Evolutionary conservation across 2,329 filamentous ascomycete species (phyloP), one percentile per base, ranked within the genome.

Genomic region (Fusarium gaditjirri): DNA sequence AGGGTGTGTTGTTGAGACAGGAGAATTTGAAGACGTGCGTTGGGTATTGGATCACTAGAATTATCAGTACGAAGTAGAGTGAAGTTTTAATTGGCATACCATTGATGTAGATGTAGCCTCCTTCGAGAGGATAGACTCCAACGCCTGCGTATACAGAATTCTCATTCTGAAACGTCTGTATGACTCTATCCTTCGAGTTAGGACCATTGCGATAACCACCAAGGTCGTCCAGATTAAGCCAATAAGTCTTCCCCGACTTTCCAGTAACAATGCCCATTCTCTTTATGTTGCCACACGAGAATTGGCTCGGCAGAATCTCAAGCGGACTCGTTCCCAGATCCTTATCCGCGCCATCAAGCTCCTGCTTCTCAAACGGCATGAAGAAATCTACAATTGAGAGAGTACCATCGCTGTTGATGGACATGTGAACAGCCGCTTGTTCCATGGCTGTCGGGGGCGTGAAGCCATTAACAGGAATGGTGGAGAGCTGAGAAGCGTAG

Each of bases 1-100:
- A 82, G 1, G 88, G 85, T 14, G 85, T 82, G 7, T 87, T 87
- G 27, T 80, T 79, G 66, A 83, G 80, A 75, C 86, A 89, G 5
- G 85, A 84, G 75, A 90, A 90, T 70, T 89, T 87, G 82, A 89
- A 90, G 23, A 88, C 86, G 54, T 87, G 83, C 1, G 87, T 87
- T 19, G 85, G 83, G 71, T 86, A 86, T 71, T 86, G 83, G 58
- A 89, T 88, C 9, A 89, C 78, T 76, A 81, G 8, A 31, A 12
- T 12, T 31, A 11, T 31, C 10, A 31, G 29, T 29, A 29, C 29
- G 8, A 3, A 29, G 29, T 29, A 29, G 29, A 29, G 29, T 10
- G 10, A 29, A 3, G 29, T 29, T 29, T 29, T 29, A 7, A 10
- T 29, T 10, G 9, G 49, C 36, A 1, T 72, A 76, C 74, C 78